Conservation (phyloP, 1,284 basidiomycete genomes). For the Lentinula novae-zelandiae region DNA sequence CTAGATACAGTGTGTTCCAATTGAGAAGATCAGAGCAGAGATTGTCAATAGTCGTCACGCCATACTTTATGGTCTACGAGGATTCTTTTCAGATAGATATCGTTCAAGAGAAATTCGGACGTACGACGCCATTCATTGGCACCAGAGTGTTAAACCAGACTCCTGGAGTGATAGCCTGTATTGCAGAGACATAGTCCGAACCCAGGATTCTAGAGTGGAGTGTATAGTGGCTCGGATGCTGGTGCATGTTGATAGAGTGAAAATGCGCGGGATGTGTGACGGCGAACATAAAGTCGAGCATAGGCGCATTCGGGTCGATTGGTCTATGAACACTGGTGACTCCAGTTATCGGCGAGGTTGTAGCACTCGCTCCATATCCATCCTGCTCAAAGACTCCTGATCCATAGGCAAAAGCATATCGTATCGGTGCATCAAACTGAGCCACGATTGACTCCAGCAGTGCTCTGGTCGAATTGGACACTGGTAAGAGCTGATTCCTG, state of each 20-base stretch:
- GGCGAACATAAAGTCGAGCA: slow-evolving; percentile 96
- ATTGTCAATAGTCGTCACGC: slow-evolving; percentile 90
- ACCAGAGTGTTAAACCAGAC: slow-evolving; percentile 96
- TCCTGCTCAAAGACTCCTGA: slow-evolving; percentile 90
- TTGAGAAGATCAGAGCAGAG: slow-evolving; percentile 88
- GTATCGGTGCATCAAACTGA: slow-evolving; percentile 80
- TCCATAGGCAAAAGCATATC: slow-evolving; percentile 95
- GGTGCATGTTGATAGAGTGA: slow-evolving; percentile 92
- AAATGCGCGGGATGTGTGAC: slow-evolving; percentile 91
- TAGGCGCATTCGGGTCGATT: slow-evolving; percentile 49
- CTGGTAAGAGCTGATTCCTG: slow-evolving; percentile 76
- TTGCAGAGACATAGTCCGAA: slow-evolving; percentile 67
- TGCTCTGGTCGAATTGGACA: slow-evolving; percentile 71
- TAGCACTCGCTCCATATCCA: slow-evolving; percentile 46
- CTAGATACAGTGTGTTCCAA: slow-evolving; percentile 93
- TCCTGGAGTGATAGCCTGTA: slow-evolving; percentile 83
- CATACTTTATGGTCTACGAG: slow-evolving; percentile 89
- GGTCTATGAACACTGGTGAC: slow-evolving; percentile 8
- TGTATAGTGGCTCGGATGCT: slow-evolving; percentile 89
- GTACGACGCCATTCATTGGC: slow-evolving; percentile 77
- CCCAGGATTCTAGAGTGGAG: slow-evolving; percentile 81
- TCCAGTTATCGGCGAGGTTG: slow-evolving; percentile 8
- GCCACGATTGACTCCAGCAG: slow-evolving; percentile 75
- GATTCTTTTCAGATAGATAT: slow-evolving; percentile 13
- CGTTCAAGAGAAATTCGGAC: slow-evolving; percentile 30